Evolutionary conservation across 306 rosid species (phyloP), one percentile per base, ranked within the genome.

Genomic region (Carpinus viminea): DNA sequence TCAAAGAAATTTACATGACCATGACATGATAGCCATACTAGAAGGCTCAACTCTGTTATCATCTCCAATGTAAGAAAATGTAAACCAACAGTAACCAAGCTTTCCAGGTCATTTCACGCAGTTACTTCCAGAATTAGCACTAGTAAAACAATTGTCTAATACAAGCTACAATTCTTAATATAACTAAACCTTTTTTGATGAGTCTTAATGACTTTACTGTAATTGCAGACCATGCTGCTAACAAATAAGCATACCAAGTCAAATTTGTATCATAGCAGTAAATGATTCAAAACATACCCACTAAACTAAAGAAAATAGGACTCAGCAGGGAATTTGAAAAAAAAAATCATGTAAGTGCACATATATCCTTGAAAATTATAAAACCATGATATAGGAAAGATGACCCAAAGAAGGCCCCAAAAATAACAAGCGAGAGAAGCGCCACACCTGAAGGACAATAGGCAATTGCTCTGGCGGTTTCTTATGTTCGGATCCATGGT

Each of bases 381-480:
- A 41, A 54, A 75, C 81, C 73, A 47, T 68, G 48, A 68, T 8
- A 68, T 8, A 41, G 51, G 28, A 68, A 66, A 13, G 28, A n/a
- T n/a, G 16, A 10, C 24, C 36, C 54, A 1, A 52, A 5, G n/a
- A 62, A 36, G 73, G 81, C 74, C 73, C 80, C 79, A 77, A 80
- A 65, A 80, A 68, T 47, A 77, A 72, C 70, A 47, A 77, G 52
- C 15, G 75, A 77, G 74, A 76, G 31, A 74, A 57, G 48, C 46
- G 79, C 26, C 73, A 45, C 73, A 96, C 99, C 99, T 96, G 99
- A 87, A 93, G 99, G 87, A 96, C 98, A 77, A 96, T 93, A 52
- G 97, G 99, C 78, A 96, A 83, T 86, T 96, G 99, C 85, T 96
- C 99, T 31, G 98, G 99, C 13, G 98, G 99, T 91, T 96, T 96